Evolutionary conservation across 2,329 filamentous ascomycete species (phyloP), one percentile per base, ranked within the genome.

Genomic region (Aspergillus arachidicola): DNA sequence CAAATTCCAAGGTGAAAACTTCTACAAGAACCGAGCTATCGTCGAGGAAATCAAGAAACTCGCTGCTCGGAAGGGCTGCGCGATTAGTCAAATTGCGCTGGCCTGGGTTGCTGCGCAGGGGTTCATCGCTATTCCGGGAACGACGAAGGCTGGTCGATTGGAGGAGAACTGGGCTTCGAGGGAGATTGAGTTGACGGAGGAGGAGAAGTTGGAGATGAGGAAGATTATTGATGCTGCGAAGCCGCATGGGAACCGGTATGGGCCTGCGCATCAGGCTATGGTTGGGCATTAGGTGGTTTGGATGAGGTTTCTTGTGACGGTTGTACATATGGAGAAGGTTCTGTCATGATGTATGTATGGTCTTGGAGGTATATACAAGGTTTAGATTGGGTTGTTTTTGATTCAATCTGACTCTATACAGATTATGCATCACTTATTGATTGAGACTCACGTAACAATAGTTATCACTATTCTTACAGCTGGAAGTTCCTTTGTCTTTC

Each of bases 91-190:
- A 55, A 71, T 80, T 7, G 78, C 79, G 0, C 72, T 80, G 0
- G 76, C 78, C 0, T 81, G 78, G 79, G 78, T 80, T 1, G 75
- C 73, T 11, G 69, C 77, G 70, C 76, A 81, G 46, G 76, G 76
- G 0, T 70, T 81, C 70, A 81, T 84, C 63, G 72, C 81, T 0
- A 83, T 83, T 56, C 81, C 82, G 0, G 82, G 82, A 1, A 82
- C 80, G 0, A 82, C 80, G 0, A 82, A 81, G 64, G 61, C 74
- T 0, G 55, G 63, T 4, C 73, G 80, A 0, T 56, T 81, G 7
- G 78, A 80, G 54, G 76, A 80, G 57, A 82, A 81, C 60, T 80
- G 74, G 74, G 69, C 69, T 0, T 80, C 78, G 1, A 63, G 76
- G 28, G 68, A 79, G 11, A 66, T 80, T 53, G 72, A 77, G 1